Evolutionary conservation across 495 filamentous ascomycete genomes (phyloP), one percentile per base, ranked within the genome.

Genomic region (Penicillium coprophilum): DNA sequence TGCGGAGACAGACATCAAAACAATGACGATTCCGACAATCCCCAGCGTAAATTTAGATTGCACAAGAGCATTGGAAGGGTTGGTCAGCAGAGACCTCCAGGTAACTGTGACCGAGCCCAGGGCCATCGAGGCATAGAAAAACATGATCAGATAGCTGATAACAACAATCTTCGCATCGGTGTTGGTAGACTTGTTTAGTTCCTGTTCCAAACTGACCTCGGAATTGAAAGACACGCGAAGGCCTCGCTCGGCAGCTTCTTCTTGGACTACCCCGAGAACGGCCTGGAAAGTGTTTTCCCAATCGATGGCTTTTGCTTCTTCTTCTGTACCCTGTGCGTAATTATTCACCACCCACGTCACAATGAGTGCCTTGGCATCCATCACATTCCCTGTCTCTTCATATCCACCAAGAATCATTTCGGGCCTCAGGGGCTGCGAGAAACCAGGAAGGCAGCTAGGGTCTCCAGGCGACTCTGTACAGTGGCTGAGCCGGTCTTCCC

Each of bases 81-180:
- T 94, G 47, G 80, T 80, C 27, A 96, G 60, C 41, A 97, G 74
- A 50, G 91, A 87, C 54, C 79, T 80, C 56, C 89, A 74, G 31
- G 87, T 87, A 31, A 96, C 74, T 1, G 89, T 92, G 12, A 87
- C 92, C 3, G 92, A 95, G 3, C 94, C 95, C 4, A 98, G 74
- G 4, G 94, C 92, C 32, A 98, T 65, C 2, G 92, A 97, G 4
- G 92, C 94, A 64, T 98, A 98, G 34, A 98, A 70, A 68, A 98
- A 97, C 94, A 98, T 98, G 71, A 96, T 88, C 58, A 97, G 82
- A 74, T 98, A 98, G 77, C 93, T 97, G 71, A 97, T 88, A 40
- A 95, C 87, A 13, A 98, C 85, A 60, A 98, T 97, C 71, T 93
- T 96, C 19, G 92, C 94, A 71, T 98, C 94, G 3, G 94, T 97